Percentiles rank a stretch among this genome's conserved stretches.
phyloP scores from a whole-genome alignment of 495 filamentous ascomycete species.

The Hypomontagnella monticulosa region DNA sequence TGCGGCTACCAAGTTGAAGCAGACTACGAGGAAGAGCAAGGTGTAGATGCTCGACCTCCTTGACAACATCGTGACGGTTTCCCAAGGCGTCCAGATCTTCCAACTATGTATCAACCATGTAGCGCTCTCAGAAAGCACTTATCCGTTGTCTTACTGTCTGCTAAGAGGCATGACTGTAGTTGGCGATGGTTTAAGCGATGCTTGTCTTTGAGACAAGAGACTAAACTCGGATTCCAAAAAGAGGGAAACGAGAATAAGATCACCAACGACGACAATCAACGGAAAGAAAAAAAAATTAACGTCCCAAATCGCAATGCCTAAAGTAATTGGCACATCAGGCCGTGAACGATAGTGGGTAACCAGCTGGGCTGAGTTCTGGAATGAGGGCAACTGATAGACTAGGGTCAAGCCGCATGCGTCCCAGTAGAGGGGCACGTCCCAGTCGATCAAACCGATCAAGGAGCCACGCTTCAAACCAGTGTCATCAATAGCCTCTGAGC shows the following conservation, averaged over 20 bases:
- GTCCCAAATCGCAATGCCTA: conserved; percentile 3
- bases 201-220: not conserved
- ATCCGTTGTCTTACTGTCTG: conserved; percentile 19
- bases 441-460: conserved; percentile 39
- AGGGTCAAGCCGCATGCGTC: conserved; percentile 33
- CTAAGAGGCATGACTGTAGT: conserved; percentile 25
- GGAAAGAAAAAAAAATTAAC: not conserved
- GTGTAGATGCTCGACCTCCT: conserved; percentile 35
- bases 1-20: conserved; percentile 29
- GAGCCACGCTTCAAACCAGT: conserved; percentile 24
- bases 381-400: conserved; percentile 23
- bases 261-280: conserved; percentile 8
- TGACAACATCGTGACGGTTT: conserved; percentile 28
- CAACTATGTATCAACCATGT: conserved; percentile 16
- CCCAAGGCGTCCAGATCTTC: not conserved
- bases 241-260: not conserved
- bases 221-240: not conserved
- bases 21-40: conserved; percentile 45
- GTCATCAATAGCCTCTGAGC: conserved; percentile 35
- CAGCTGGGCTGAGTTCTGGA: conserved; percentile 27
- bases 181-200: conserved; percentile 4
- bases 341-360: conserved; percentile 24
- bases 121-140: conserved; percentile 29
- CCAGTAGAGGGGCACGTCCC: conserved; percentile 30
- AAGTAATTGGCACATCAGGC: conserved; percentile 10